Evolutionary conservation across 225 moss, liverwort and hornwort genomes (phyloP), one percentile per base, ranked within the genome.

Genomic region (Polytrichum commune): DNA sequence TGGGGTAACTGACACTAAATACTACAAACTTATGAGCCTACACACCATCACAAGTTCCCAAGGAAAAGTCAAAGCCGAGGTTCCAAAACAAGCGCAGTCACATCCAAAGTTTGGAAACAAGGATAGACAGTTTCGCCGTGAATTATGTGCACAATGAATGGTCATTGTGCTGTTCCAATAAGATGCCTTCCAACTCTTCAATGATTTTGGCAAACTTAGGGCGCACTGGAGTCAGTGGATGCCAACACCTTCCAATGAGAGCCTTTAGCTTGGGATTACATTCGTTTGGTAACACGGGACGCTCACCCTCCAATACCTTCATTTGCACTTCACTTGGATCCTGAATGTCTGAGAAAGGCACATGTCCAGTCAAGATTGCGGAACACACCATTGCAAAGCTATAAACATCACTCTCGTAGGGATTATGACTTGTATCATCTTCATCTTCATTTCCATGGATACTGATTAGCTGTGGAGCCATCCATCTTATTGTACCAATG

Each of bases 401-500:
- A 27, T 66, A 66, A 10, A 66, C 65, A 35, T 66, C 67, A 67
- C 38, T 26, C 24, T 27, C 27, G 46, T 46, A 67, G 13, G 18
- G 53, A 54, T 67, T 16, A 46, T 3, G 46, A 46, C 13, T 4
- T 10, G 13, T 16, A 16, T 46, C 46, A 16, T 13, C 46, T 58
- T 35, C 9, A 0, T 46, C 16, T 13, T 4, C 46, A 46, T 16
- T 46, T 46, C 46, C 46, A 3, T 46, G 46, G 16, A 46, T 64
- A 28, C 19, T 19, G 13, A 28, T 6, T 7, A 73, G 5, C 46
- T 75, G 63, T 54, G 75, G 75, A 6, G 75, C 69, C 30, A 1
- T 5, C 63, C 55, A 75, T 69, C 75, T 69, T 6, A 2, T 27
- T 63, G 27, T 46, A 64, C 64, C 64, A 64, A 5, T 64, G 27